Conservation (phyloP, 179 eudicot genomes). For the Heliamphora pulchella region DNA sequence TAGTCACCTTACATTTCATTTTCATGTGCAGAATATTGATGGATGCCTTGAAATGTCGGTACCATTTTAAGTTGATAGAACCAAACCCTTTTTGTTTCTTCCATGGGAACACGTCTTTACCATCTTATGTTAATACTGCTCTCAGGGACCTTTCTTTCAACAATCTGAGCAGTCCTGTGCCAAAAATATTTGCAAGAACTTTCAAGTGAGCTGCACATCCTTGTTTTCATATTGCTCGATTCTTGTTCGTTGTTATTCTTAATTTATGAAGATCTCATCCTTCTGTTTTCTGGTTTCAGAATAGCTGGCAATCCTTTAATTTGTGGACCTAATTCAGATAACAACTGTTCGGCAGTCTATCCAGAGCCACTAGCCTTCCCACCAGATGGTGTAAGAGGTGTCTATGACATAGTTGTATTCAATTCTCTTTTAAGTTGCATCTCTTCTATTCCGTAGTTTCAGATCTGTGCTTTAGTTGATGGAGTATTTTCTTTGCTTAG, state of each 20-base stretch:
- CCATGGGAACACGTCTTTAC: background rate
- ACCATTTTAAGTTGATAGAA: too few species aligned
- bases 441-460: conserved; percentile 20
- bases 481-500: conserved; percentile 12
- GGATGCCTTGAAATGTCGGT: conserved; percentile 12
- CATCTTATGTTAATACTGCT: background rate
- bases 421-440: background rate
- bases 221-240: background rate
- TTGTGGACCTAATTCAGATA: conserved; percentile 48
- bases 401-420: conserved; percentile 1
- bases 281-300: conserved; percentile 34
- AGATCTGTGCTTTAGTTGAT: conserved; percentile 12
- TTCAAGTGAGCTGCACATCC: conserved; percentile 37
- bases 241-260: background rate
- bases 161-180: conserved; percentile 61
- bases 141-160: conserved; percentile 67
- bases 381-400: conserved; percentile 37
- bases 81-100: background rate
- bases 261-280: conserved; percentile 26
- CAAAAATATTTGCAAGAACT: conserved; percentile 55
- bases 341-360: conserved; percentile 61
- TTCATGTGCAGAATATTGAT: background rate
- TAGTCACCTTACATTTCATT: background rate
- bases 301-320: conserved; percentile 73
- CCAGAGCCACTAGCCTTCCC: conserved; percentile 64